Percentiles rank a stretch among this genome's conserved stretches.
Evolutionary conservation across 768 basidiomycete genomes (phyloP).

Genomic region (Termitomyces sp.): DNA sequence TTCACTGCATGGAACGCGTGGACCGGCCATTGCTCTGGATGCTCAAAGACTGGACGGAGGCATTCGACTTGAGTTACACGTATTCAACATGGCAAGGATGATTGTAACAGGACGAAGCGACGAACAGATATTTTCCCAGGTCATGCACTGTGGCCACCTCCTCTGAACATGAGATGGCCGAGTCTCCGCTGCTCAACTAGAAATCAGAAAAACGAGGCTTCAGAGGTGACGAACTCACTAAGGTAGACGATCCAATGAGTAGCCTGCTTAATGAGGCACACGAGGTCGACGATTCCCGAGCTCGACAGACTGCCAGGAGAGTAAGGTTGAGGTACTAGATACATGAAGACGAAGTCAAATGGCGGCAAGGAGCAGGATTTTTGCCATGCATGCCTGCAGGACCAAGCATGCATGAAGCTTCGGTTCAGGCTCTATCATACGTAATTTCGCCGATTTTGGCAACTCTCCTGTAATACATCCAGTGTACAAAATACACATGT

Average conservation of each 20-base stretch:
- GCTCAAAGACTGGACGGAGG: conserved; percentile 8
- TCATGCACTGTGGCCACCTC: conserved; percentile 1
- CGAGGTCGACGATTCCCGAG: conserved; percentile 1
- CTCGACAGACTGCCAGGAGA: background rate
- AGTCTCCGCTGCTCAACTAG: background rate
- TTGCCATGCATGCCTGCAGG: conserved; percentile 10
- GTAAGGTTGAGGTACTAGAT: conserved; percentile 1
- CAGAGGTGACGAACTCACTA: conserved; percentile 4
- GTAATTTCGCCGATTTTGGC: background rate
- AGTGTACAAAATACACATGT: background rate
- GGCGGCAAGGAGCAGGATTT: background rate
- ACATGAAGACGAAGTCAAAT: background rate
- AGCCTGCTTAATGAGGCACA: conserved; percentile 1
- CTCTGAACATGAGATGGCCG: background rate
- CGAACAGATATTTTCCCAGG: conserved; percentile 5
- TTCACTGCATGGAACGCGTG: conserved; percentile 8
- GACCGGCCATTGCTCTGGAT: conserved; percentile 18
- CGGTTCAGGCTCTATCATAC: background rate
- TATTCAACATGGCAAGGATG: background rate
- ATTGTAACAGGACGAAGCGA: background rate
- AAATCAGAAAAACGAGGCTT: background rate
- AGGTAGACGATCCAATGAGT: conserved; percentile 4
- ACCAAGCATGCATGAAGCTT: conserved; percentile 3
- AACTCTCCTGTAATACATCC: background rate
- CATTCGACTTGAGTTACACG: background rate